Base-by-base conservation (phyloP, 1,284 basidiomycete genomes). In the Psilocybe mexicana region DNA sequence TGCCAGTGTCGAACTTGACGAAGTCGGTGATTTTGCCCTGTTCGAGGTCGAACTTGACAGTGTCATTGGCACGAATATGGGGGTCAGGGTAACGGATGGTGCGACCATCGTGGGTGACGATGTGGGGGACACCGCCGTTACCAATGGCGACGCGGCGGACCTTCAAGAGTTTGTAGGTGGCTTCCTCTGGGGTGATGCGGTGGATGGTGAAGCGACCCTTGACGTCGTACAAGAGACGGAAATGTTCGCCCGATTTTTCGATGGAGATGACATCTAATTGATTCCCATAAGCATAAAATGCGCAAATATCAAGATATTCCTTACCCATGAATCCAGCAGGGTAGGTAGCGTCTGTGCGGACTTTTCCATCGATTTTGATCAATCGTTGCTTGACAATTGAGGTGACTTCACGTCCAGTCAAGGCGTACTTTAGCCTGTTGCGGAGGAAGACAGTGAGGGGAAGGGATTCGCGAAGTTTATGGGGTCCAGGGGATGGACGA, bases 51-150 rank as follows among this genome's bases (percentile, higher is more conserved):
- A 93, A 98, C 79, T 95, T 97, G 78, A 99, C 86, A 54, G 96
- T 95, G 82, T 99, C 96, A 85, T 99, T 96, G 78, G 95, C 94
- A 75, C 86, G 90, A 86, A 99, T 95, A 68, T 79, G 73, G 48
- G 97, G 96, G 79, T 99, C 96, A 67, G 97, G 96, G 85, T 98
- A 99, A 69, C 96, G 96, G 81, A 99, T 97, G 67, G 96, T 99
- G 74, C 96, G 94, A 62, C 97, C 96, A 73, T 99, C 97, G 83
- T 99, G 96, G 69, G 96, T 98, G 79, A 98, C 93, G 68, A 99
- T 82, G 83, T 96, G 90, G 58, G 96, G 97, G 55, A 99, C 96
- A 72, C 95, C 95, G 75, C 93, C 92, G 69, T 88, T 85, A 65
- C 97, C 96, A 68, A 99, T 81, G 67, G 94, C 93, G 55, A 95